These are phyloP conservation scores for Oxalis stricta DNA, from an alignment of 441 rosid species.

Conservation along the genomic window DNA sequence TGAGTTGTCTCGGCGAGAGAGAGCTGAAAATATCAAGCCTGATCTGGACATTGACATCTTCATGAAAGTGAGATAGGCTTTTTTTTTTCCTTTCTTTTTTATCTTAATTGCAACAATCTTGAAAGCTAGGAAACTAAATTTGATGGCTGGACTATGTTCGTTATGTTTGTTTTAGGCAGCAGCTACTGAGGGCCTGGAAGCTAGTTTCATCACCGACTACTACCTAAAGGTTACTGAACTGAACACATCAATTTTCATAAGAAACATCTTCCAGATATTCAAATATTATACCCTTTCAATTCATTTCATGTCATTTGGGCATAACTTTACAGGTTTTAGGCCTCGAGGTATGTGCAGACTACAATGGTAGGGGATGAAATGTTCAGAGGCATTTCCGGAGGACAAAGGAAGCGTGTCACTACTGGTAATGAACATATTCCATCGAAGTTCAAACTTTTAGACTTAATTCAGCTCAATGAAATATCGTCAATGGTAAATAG, in stretches of 20 bases:
- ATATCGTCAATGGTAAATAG: slow-evolving; percentile 7
- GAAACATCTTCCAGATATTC: not conserved
- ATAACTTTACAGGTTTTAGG: slow-evolving; percentile 25
- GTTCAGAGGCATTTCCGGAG: slow-evolving; percentile 46
- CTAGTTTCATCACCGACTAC: slow-evolving; percentile 59
- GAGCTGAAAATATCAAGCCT: slow-evolving; percentile 42
- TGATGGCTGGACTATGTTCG: no score
- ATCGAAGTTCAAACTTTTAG: not conserved
- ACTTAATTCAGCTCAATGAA: not conserved
- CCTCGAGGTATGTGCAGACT: slow-evolving; percentile 38
- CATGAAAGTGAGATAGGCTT: slow-evolving; percentile 35
- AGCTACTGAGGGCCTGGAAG: slow-evolving; percentile 45
- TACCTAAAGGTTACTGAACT: slow-evolving; percentile 31
- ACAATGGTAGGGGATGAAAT: slow-evolving; percentile 34
- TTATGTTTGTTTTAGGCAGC: slow-evolving; percentile 51
- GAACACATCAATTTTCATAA: not conserved
- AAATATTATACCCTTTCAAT: not conserved
- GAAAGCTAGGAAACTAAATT: no score
- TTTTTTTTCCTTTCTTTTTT: not conserved
- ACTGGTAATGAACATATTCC: slow-evolving; percentile 17
- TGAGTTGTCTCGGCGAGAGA: slow-evolving; percentile 47
- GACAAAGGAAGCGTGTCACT: slow-evolving; percentile 40
- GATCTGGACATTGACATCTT: slow-evolving; percentile 47
- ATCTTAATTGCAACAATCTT: no score
- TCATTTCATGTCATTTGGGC: not conserved